Base-by-base conservation (phyloP, 768 basidiomycete genomes). In the Kwoniella newhampshirensis region DNA sequence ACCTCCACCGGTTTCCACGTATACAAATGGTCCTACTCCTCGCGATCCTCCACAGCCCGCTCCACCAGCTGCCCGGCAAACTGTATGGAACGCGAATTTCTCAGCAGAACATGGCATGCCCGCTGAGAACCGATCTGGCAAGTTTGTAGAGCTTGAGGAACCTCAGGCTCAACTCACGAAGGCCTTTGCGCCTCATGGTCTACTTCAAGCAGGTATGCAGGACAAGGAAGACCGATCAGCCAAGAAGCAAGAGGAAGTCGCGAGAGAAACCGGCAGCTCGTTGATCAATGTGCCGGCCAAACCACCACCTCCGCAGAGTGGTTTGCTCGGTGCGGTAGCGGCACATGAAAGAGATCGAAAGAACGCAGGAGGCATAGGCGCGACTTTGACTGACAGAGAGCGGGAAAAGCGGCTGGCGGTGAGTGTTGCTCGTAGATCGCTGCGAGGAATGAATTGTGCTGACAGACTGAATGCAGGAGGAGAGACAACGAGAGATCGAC, bases 201-300 rank as follows among this genome's bases (percentile, higher is more conserved):
- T 99, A 15, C 84, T 99, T 37, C 92, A 91, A 56, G 91, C 91
- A 51, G 96, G 96, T 35, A 81, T 98, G 63, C 90, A 94, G 70
- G 93, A 97, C 74, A 91, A 91, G 75, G 87, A 93, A 74, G 92
- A 96, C 71, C 85, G 94, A 32, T 96, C 92, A 27, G 96, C 96
- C 1, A 93, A 93, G 76, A 83, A 87, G 50, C 91, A 97, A 69
- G 94, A 99, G 75, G 90, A 96, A 75, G 78, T 89, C 11, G 96
- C 96, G 9, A 82, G 93, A 32, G 93, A 96, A 78, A 86, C 82
- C 6, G 96, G 96, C 26, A 88, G 85, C 15, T 91, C 91, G 3
- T 82, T 98, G 51, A 86, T 98, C 79, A 93, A 94, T 74, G 90
- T 99, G n/a, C 91, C 90, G 3, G 85, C 86, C 70, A 94, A 94